Percentiles rank a stretch among this genome's conserved stretches.
phyloP scores from a whole-genome alignment of 2,329 filamentous ascomycete genomes.

The Decorospora gaudefroyi region DNA sequence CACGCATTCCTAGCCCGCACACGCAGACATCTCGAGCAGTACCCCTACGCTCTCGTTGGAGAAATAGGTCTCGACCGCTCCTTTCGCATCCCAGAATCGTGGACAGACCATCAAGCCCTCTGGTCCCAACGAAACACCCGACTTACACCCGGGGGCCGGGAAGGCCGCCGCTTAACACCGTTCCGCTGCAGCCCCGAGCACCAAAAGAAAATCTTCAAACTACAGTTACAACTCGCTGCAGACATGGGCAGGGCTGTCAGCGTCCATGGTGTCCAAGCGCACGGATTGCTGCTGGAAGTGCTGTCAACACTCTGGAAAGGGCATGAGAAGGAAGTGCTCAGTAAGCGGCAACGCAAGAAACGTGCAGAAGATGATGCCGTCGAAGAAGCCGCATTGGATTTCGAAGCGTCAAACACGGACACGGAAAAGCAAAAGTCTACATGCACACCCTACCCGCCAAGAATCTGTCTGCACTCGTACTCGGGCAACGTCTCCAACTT shows the following conservation, averaged over 20 bases:
- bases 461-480: conserved; percentile 93
- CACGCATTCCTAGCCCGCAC: conserved; percentile 63
- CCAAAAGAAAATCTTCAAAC: conserved; percentile 67
- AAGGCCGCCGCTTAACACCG: conserved; percentile 69
- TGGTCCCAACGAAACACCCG: conserved; percentile 51
- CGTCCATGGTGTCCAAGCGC: conserved; percentile 75
- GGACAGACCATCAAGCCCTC: conserved; percentile 47
- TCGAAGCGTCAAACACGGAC: not conserved
- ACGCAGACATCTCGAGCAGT: conserved; percentile 57
- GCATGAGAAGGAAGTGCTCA: conserved; percentile 65
- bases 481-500: conserved; percentile 76
- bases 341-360: conserved; percentile 59
- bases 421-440: conserved; percentile 40
- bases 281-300: conserved; percentile 70
- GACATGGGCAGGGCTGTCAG: conserved; percentile 68
- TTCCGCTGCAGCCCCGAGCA: conserved; percentile 70
- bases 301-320: conserved; percentile 71
- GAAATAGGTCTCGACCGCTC: conserved; percentile 78
- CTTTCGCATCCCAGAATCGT: conserved; percentile 71
- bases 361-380: conserved; percentile 22
- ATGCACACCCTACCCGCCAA: conserved; percentile 72
- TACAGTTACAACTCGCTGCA: conserved; percentile 73
- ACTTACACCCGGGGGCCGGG: conserved; percentile 70
- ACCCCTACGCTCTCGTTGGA: conserved; percentile 70
- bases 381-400: conserved; percentile 13